Conservation (phyloP, 768 basidiomycete species). For the Trametes sanguinea region DNA sequence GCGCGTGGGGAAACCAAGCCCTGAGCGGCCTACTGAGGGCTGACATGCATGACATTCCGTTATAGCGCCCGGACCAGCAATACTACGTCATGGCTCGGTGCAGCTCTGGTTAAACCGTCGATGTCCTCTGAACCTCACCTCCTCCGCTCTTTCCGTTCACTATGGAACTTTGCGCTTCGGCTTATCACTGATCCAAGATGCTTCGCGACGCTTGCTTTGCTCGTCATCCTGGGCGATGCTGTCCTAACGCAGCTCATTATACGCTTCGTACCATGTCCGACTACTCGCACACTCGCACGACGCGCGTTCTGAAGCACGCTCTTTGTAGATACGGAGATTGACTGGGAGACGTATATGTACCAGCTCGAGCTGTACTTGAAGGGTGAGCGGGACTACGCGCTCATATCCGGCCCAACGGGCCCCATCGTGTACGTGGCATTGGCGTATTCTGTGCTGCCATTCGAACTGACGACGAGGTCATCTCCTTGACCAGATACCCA, state of each 20-base stretch:
- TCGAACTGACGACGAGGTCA: not conserved
- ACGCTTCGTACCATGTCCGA: slow-evolving; percentile 77
- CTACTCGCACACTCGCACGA: slow-evolving; percentile 32
- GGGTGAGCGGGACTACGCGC: slow-evolving; percentile 81
- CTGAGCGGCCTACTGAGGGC: no score
- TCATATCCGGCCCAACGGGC: slow-evolving; percentile 87
- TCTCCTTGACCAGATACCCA: slow-evolving; percentile 68
- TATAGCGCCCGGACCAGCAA: not conserved
- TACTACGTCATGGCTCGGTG: not conserved
- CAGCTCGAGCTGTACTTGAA: slow-evolving; percentile 78
- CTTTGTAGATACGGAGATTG: slow-evolving; percentile 91
- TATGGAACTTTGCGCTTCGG: slow-evolving; percentile 15
- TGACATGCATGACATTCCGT: no score
- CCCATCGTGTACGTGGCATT: slow-evolving; percentile 73
- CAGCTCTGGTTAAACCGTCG: not conserved
- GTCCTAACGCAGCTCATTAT: slow-evolving; percentile 80
- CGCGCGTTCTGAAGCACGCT: slow-evolving; percentile 14
- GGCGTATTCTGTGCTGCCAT: not conserved
- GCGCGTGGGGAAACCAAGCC: no score
- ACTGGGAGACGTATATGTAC: slow-evolving; percentile 95
- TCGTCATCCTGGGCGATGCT: slow-evolving; percentile 75
- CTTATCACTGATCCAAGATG: slow-evolving; percentile 57
- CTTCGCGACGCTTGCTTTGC: slow-evolving; percentile 66
- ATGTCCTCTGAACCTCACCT: slow-evolving; percentile 13
- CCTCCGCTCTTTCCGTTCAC: slow-evolving; percentile 12